These are phyloP conservation scores for Acmispon strigosus DNA, from an alignment of 306 rosid species.

Conservation along the genomic window DNA sequence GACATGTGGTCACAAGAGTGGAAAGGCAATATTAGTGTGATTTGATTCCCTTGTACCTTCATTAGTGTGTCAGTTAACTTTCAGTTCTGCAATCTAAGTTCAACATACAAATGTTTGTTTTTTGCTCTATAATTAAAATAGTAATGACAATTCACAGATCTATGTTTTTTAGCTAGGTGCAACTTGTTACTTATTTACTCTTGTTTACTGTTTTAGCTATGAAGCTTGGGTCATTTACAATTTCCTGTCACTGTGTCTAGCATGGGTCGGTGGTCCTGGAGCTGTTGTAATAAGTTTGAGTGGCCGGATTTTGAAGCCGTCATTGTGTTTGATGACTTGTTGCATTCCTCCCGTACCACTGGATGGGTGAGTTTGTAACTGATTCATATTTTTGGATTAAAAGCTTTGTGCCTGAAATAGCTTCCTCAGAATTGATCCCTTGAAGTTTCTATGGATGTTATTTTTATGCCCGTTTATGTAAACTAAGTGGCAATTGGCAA, in stretches of 20 bases:
- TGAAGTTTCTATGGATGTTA: background rate
- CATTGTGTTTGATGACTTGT: slow-evolving; percentile 80
- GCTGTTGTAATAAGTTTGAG: slow-evolving; percentile 88
- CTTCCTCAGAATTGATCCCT: background rate
- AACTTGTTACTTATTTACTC: background rate
- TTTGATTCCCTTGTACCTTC: background rate
- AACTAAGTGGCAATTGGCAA: background rate
- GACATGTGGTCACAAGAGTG: background rate
- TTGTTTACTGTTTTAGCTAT: slow-evolving; percentile 53
- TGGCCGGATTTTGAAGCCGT: slow-evolving; percentile 87
- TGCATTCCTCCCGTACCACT: slow-evolving; percentile 82
- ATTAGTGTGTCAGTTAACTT: background rate
- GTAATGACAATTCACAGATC: background rate
- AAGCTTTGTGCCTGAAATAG: background rate
- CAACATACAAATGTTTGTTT: background rate
- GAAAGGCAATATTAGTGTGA: background rate
- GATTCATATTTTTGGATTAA: slow-evolving; percentile 8
- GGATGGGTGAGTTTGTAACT: slow-evolving; percentile 82
- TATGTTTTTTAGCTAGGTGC: background rate
- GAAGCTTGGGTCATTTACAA: slow-evolving; percentile 99
- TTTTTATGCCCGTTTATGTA: background rate
- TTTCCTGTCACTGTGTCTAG: slow-evolving; percentile 82
- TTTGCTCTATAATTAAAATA: slow-evolving; percentile 14
- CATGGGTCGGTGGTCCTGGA: slow-evolving; percentile 99
- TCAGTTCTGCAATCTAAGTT: background rate